Base-by-base conservation (phyloP, 441 rosid genomes). In the Adansonia rubrostipa region DNA sequence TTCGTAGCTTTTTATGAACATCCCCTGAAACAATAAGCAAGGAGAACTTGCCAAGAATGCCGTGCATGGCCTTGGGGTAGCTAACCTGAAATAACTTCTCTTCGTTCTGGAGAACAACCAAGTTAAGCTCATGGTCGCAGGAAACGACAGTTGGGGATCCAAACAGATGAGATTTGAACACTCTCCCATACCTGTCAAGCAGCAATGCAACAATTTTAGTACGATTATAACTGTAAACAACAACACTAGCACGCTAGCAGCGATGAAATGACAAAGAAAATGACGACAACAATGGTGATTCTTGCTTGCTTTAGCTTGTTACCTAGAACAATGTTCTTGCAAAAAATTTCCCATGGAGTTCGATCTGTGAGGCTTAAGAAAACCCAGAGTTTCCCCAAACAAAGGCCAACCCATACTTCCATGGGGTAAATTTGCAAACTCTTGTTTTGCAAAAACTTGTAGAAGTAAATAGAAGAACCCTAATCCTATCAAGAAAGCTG, bases 381-480 rank as follows among this genome's bases (percentile, higher is more conserved):
- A 87, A 82, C 86, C 82, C 51, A 90, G 83, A 70, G 97, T 91
- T 75, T 95, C 93, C 3, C 99, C 99, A 22, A 82, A 53, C 9
- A 95, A 73, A 33, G 99, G 97, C 97, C 89, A 92, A 33, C 99
- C 97, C 92, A 85, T 91, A 80, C 77, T 83, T 9, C 99, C 99
- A 68, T 67, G 60, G 9, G 94, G 92, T 42, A 88, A 73, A 72
- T 84, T 80, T 61, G 57, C 48, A 40, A 77, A 74, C 9, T 67
- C 76, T 44, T 70, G 47, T 69, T 75, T 54, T 60, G 75, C 61
- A 61, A 80, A 62, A 68, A 74, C 76, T 63, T 47, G 33, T 19
- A 77, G 58, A 62, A 85, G 78, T 60, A 85, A 66, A 74, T 71
- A 62, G 14, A 89, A 62, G n/a, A 89, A 71, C 15, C 82, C 91